Conservation (phyloP, 495 filamentous ascomycete species). For the Lichenothelia convexa region DNA sequence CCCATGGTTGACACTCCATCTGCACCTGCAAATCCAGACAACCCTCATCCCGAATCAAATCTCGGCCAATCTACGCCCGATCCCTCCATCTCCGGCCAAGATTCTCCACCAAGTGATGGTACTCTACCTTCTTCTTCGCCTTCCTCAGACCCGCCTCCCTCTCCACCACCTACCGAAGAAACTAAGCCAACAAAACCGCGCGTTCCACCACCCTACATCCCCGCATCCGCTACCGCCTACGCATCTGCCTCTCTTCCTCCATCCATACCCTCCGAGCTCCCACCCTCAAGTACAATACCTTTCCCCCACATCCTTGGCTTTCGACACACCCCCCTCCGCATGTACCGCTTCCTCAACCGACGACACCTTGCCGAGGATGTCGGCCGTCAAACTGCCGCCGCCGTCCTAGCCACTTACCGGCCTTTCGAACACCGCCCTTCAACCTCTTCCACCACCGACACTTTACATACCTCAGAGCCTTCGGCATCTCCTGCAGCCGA, state of each 20-base stretch:
- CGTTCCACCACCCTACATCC: slow-evolving; percentile 46
- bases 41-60: background rate
- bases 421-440: slow-evolving; percentile 21
- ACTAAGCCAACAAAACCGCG: slow-evolving; percentile 34
- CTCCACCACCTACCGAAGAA: slow-evolving; percentile 15
- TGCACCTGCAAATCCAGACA: background rate
- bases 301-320: slow-evolving; percentile 91
- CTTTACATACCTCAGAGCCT: background rate
- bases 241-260: slow-evolving; percentile 37
- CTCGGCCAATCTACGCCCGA: background rate
- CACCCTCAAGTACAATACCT: slow-evolving; percentile 49
- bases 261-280: slow-evolving; percentile 38
- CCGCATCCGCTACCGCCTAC: slow-evolving; percentile 47
- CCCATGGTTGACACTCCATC: slow-evolving; percentile 2
- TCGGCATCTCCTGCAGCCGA: slow-evolving; percentile 5
- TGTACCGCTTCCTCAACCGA: slow-evolving; percentile 79
- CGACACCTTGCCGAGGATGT: slow-evolving; percentile 70
- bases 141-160: slow-evolving; percentile 4
- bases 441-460: slow-evolving; percentile 18
- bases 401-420: slow-evolving; percentile 49
- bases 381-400: slow-evolving; percentile 73
- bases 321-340: slow-evolving; percentile 67
- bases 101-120: background rate
- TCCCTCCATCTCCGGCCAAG: background rate
- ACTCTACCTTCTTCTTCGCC: slow-evolving; percentile 5